A percentile compares a stretch with the other conserved stretches of the same genome.
Evolutionary conservation across 805 yeast species (phyloP).

Genomic region (Monosporozyma yasuniensis): DNA sequence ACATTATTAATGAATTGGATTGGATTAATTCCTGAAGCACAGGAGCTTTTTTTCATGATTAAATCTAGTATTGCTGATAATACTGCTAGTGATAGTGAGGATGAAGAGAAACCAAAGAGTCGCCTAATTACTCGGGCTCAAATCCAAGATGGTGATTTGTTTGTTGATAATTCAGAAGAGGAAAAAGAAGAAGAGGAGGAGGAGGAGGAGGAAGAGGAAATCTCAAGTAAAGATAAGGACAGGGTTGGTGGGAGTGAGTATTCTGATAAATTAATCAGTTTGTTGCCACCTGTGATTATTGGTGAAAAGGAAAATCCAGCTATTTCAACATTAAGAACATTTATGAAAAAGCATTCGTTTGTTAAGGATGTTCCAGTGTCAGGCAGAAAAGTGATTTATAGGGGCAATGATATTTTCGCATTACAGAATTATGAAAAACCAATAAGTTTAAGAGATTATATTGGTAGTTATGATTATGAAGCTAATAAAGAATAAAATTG

Average conservation of each 20-base stretch:
- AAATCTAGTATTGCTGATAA: constrained; percentile 16
- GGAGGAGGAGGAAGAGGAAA: not conserved
- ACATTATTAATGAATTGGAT: constrained; percentile 57
- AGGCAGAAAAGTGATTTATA: constrained; percentile 20
- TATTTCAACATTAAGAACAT: constrained; percentile 18
- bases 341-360: constrained; percentile 21
- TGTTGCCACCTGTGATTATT: constrained; percentile 17
- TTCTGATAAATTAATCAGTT: constrained; percentile 11
- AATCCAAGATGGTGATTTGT: not conserved
- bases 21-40: constrained; percentile 53
- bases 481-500: not conserved
- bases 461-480: not conserved
- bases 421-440: constrained; percentile 8
- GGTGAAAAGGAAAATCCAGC: constrained; percentile 18
- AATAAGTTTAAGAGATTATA: constrained; percentile 2
- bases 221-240: not conserved
- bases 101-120: not conserved
- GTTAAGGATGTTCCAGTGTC: constrained; percentile 13
- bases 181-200: not conserved
- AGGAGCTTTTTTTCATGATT: constrained; percentile 42
- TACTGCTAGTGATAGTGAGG: not conserved
- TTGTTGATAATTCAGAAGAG: constrained; percentile 1
- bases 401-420: constrained; percentile 20
- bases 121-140: not conserved
- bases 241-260: not conserved